Conservation (phyloP, 345 rosid genomes). For the Cardiospermum halicacabum region DNA sequence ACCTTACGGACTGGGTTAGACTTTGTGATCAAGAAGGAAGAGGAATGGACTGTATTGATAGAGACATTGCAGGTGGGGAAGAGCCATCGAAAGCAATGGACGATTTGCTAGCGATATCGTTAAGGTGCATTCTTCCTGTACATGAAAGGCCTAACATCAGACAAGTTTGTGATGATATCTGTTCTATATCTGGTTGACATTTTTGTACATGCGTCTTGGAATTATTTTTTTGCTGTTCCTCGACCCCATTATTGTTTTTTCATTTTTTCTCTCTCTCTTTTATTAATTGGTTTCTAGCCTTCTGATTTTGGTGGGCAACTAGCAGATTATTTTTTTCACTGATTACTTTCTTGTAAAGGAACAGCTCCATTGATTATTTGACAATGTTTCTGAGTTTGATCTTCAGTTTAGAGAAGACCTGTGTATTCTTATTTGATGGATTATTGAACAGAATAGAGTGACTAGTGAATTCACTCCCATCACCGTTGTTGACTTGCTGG, state of each 20-base stretch:
- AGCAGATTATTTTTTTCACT: conserved; percentile 20
- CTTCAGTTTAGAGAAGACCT: conserved; percentile 12
- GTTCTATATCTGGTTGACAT: conserved; percentile 61
- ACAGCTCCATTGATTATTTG: conserved; percentile 44
- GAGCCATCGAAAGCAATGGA: conserved; percentile 81
- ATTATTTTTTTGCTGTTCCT: conserved; percentile 38
- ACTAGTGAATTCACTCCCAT: too few relatives aligned
- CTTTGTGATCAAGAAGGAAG: conserved; percentile 85
- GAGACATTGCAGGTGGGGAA: conserved; percentile 84
- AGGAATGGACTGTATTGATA: conserved; percentile 83
- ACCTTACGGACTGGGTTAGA: conserved; percentile 84
- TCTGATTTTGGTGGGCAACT: conserved; percentile 34
- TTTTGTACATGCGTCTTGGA: conserved; percentile 65
- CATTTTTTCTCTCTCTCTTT: conserved; percentile 6
- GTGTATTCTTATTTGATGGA: not conserved
- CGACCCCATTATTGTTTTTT: conserved; percentile 30
- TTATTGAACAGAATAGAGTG: too few relatives aligned
- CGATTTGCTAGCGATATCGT: conserved; percentile 71
- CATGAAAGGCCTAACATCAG: conserved; percentile 93
- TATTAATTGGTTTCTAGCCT: conserved; percentile 45
- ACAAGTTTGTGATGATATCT: conserved; percentile 68
- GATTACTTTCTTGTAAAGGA: conserved; percentile 42
- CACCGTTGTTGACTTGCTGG: too few relatives aligned
- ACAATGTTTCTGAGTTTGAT: conserved; percentile 29
- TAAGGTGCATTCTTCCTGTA: conserved; percentile 77